Conservation (phyloP, 2,329 filamentous ascomycete species). For the Capronia epimyces region DNA sequence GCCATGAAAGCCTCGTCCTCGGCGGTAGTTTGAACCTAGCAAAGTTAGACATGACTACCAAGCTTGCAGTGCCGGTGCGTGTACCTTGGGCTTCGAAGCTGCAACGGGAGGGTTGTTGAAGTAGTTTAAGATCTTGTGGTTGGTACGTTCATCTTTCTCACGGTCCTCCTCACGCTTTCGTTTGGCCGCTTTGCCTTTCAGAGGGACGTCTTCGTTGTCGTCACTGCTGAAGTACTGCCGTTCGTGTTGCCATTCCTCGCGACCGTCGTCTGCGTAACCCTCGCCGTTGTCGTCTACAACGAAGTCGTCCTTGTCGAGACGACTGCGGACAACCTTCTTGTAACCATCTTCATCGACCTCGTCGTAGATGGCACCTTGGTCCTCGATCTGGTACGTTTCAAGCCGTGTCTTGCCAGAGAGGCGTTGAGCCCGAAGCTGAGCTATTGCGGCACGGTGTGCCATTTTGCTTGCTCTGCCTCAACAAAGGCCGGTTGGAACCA, state of each 20-base stretch:
- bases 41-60: slow-evolving; percentile 1
- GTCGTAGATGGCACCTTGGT: slow-evolving; percentile 82
- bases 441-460: slow-evolving; percentile 40
- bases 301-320: slow-evolving; percentile 91
- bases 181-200: slow-evolving; percentile 63
- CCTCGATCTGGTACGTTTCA: slow-evolving; percentile 77
- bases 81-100: slow-evolving; percentile 73
- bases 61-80: neutral
- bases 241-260: slow-evolving; percentile 84
- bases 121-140: slow-evolving; percentile 89
- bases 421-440: slow-evolving; percentile 77
- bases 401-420: slow-evolving; percentile 87
- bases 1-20: slow-evolving; percentile 86
- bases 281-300: slow-evolving; percentile 98
- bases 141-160: slow-evolving; percentile 76
- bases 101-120: slow-evolving; percentile 71
- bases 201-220: slow-evolving; percentile 64
- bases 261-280: slow-evolving; percentile 92
- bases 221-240: slow-evolving; percentile 60
- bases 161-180: slow-evolving; percentile 82
- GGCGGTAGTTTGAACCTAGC: slow-evolving; percentile 57
- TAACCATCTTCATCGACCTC: slow-evolving; percentile 96
- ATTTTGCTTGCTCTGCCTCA: slow-evolving; percentile 12
- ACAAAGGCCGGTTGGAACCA: neutral
- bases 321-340: slow-evolving; percentile 86